Evolutionary conservation across 2,329 filamentous ascomycete species (phyloP), one percentile per base, ranked within the genome.

Genomic region (Epichloe aotearoae): DNA sequence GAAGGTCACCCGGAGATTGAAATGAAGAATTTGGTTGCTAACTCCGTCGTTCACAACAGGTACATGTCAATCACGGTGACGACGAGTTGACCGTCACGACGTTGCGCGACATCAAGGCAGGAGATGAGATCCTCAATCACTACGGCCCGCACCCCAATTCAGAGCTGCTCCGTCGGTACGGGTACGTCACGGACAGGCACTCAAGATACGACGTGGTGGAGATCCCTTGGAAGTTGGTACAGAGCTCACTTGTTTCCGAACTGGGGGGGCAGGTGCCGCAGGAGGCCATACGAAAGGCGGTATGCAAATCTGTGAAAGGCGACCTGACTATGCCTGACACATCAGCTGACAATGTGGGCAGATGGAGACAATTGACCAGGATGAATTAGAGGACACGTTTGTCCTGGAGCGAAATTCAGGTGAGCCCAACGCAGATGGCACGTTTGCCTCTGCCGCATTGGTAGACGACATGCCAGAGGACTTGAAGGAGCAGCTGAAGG

Each of bases 51-150:
- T 1, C 8, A 7, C 15, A 12, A 23, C 30, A 77, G 74, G 69
- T 73, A 3, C 73, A 79, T 51, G 73, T 78, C 45, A 76, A 77
- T 57, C 76, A 79, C 50, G 71, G 67, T 39, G 72, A 76, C 36
- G 66, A 73, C 12, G 66, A 66, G 11, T 72, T 95, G 8, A 81
- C 82, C 3, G 91, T 93, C 65, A 84, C 82, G 23, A 74, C 85
- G 0, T 72, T 90, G 52, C 79, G 82, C 42, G 68, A 77, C 1
- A 88, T 95, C 59, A 68, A 66, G 23, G 75, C 77, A 0, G 86
- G 86, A 5, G 79, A 88, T 51, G 86, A 95, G 64, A 79, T 95
- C 17, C 79, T 90, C 62, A 95, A 95, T 64, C 90, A 95, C 67
- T 95, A 95, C 57, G 90, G 90, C 0, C 82, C 88, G 5, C 77